Evolutionary conservation across 2,329 filamentous ascomycete genomes (phyloP).

Genomic region (Ophiostoma ulmi): DNA sequence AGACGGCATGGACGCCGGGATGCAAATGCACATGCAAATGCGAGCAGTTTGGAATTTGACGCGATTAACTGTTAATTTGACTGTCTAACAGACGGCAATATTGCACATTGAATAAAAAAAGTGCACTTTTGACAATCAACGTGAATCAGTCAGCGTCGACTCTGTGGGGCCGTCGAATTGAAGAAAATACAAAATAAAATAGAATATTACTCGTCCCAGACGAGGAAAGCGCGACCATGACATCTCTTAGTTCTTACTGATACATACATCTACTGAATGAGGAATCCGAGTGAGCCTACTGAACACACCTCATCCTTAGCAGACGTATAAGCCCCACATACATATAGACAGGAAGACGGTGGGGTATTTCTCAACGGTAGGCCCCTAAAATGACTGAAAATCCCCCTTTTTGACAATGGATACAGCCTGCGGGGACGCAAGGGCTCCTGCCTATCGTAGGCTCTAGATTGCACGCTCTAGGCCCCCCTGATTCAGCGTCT

Average conservation of each 20-base stretch:
- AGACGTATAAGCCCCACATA: not conserved
- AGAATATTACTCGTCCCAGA: not conserved
- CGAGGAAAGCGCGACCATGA: not conserved
- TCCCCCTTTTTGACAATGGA: slow-evolving; percentile 3
- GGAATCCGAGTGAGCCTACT: too few relatives aligned
- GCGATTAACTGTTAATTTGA: not conserved
- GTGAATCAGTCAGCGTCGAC: too few relatives aligned
- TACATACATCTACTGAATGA: too few relatives aligned
- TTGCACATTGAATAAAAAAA: not conserved
- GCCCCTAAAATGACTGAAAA: not conserved
- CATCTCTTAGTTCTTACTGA: too few relatives aligned
- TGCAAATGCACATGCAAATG: too few relatives aligned
- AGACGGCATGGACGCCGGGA: not conserved
- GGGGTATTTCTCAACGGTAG: not conserved
- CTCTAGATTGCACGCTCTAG: not conserved
- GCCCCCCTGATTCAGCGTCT: not conserved
- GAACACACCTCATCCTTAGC: not conserved
- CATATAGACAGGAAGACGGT: not conserved
- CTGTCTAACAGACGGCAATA: not conserved
- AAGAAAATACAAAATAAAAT: not conserved
- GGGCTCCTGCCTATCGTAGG: not conserved
- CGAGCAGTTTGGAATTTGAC: too few relatives aligned
- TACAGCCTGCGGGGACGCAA: not conserved
- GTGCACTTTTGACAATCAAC: not conserved
- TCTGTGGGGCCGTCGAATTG: not conserved